phyloP scores from a whole-genome alignment of 805 yeast genomes.

The Lipomyces sp. region DNA sequence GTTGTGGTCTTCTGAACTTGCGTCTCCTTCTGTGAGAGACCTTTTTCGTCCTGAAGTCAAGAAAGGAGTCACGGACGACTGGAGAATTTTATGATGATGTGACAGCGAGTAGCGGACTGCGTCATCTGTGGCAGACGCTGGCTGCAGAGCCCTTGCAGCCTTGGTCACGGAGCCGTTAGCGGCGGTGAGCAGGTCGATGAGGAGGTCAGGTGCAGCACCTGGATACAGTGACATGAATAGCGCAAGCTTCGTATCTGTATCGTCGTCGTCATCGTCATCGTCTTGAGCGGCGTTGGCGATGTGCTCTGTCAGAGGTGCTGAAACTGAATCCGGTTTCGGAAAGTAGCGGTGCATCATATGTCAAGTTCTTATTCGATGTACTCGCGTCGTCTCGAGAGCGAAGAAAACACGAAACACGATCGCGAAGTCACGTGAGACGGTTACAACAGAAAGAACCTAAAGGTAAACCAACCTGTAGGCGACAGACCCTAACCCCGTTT shows the following conservation, averaged over 20 bases:
- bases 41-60: constrained; percentile 25
- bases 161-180: constrained; percentile 24
- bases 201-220: constrained; percentile 29
- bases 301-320: background rate
- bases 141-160: constrained; percentile 9
- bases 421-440: background rate
- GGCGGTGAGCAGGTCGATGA: constrained; percentile 27
- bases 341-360: background rate
- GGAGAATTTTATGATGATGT: constrained; percentile 7
- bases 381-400: background rate
- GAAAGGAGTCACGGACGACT: constrained; percentile 27
- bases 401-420: background rate
- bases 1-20: background rate
- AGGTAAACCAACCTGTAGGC: no score
- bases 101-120: background rate
- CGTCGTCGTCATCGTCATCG: constrained; percentile 10
- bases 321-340: background rate
- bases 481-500: no score
- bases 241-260: constrained; percentile 34
- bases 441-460: no score
- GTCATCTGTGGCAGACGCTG: background rate
- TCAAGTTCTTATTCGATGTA: background rate
- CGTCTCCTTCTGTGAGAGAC: constrained; percentile 18
- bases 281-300: background rate
- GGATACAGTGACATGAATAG: constrained; percentile 29